Conservation (phyloP, 495 filamentous ascomycete genomes). For the Penicillium chermesinum region DNA sequence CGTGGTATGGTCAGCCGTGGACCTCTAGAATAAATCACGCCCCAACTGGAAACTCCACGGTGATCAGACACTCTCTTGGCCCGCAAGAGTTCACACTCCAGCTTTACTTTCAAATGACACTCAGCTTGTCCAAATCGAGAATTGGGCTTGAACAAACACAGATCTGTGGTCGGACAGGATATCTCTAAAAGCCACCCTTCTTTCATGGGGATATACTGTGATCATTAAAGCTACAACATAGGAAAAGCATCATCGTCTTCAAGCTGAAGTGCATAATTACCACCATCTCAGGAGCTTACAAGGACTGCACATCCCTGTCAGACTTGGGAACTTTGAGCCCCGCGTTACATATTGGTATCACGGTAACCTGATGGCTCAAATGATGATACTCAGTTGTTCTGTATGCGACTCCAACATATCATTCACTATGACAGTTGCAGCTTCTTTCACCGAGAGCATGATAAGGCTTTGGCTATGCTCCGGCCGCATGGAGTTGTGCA, state of each 20-base stretch:
- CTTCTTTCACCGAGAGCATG: slow-evolving; percentile 18
- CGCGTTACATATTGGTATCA: slow-evolving; percentile 23
- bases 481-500: slow-evolving; percentile 12
- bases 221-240: slow-evolving; percentile 25
- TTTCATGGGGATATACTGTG: slow-evolving; percentile 25
- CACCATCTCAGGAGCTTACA: slow-evolving; percentile 14
- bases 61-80: slow-evolving; percentile 11
- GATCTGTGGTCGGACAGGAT: slow-evolving; percentile 23
- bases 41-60: slow-evolving; percentile 19
- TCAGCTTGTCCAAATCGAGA: slow-evolving; percentile 16
- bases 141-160: slow-evolving; percentile 21
- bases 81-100: slow-evolving; percentile 19
- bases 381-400: slow-evolving; percentile 25
- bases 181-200: slow-evolving; percentile 27
- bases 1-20: slow-evolving; percentile 20
- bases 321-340: slow-evolving; percentile 18
- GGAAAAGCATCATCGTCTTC: slow-evolving; percentile 20
- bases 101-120: slow-evolving; percentile 22
- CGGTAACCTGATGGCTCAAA: slow-evolving; percentile 20
- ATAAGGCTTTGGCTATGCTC: slow-evolving; percentile 12
- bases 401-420: slow-evolving; percentile 16
- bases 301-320: slow-evolving; percentile 19
- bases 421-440: slow-evolving; percentile 15
- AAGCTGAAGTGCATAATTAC: slow-evolving; percentile 25
- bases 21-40: slow-evolving; percentile 20